Conservation (phyloP, 257 asterid genomes). For the Linaria vulgaris region DNA sequence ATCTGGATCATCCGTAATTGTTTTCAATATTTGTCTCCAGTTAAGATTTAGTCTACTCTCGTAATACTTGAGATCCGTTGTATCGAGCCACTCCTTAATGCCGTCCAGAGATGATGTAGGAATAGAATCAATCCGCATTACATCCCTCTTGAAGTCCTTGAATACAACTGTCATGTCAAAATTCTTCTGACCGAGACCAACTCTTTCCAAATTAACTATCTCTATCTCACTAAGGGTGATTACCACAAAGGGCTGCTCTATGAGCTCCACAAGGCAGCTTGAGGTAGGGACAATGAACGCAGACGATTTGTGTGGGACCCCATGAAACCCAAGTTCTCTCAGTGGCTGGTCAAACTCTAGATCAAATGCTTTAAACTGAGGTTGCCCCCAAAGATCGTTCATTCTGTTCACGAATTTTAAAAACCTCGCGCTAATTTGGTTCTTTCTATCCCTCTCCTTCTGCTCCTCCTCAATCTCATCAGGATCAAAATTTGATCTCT, state of each 20-base stretch:
- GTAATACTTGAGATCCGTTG: slow-evolving; percentile 72
- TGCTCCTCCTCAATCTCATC: slow-evolving; percentile 91
- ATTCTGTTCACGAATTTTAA: slow-evolving; percentile 67
- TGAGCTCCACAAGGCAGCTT: slow-evolving; percentile 65
- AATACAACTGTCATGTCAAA: slow-evolving; percentile 75
- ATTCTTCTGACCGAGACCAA: slow-evolving; percentile 79
- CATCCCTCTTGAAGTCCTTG: slow-evolving; percentile 77
- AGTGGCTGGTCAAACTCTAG: slow-evolving; percentile 79
- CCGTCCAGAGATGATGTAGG: slow-evolving; percentile 66
- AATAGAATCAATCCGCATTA: slow-evolving; percentile 68
- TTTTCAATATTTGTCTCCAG: slow-evolving; percentile 67
- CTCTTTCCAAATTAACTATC: slow-evolving; percentile 74
- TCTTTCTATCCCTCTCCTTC: slow-evolving; percentile 73
- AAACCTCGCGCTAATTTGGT: slow-evolving; percentile 70
- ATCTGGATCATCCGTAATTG: slow-evolving; percentile 65
- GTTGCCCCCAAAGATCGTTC: slow-evolving; percentile 67
- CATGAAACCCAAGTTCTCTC: slow-evolving; percentile 78
- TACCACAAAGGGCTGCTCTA: slow-evolving; percentile 71
- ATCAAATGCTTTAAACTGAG: slow-evolving; percentile 50
- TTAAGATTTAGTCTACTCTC: slow-evolving; percentile 83
- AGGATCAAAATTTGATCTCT: slow-evolving; percentile 71
- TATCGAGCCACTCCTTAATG: slow-evolving; percentile 77
- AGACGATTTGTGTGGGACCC: slow-evolving; percentile 69
- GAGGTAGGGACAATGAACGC: slow-evolving; percentile 73
- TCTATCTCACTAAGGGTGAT: slow-evolving; percentile 64